Evolutionary conservation across 371 early-diverging fungal genomes (phyloP), one percentile per base, ranked within the genome.

Genomic region (Phascolomyces articulosus): DNA sequence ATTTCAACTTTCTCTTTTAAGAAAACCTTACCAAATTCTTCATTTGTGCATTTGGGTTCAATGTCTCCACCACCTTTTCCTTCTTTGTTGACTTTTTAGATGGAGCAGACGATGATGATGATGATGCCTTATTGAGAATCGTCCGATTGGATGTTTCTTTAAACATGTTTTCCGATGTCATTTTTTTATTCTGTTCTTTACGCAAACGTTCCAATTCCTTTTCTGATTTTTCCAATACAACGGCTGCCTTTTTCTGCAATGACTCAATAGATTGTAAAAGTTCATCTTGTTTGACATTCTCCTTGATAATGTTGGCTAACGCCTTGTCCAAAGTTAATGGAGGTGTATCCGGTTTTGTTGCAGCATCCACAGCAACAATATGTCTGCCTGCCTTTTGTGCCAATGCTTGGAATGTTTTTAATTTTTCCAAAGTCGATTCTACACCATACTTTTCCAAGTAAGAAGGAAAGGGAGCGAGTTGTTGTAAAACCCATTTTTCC

Each of bases 111-210:
- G 68, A 51, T 20, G 73, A 63, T n/a, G 72, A 58, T 26, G 73
- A 68, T 9, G 70, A 63, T 27, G 75, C 63, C 59, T 86, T 86
- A 57, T 79, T 87, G 29, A 87, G 72, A 48, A 84, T 79, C 18
- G 93, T 93, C 60, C 89, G 89, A 68, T 85, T 85, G 62, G 91
- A 90, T 9, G 92, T 93, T 31, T 86, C 89, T 20, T 87, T 84
- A 24, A 84, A 82, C 63, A 96, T 85, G 34, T 93, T 90, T 65
- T 96, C 96, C 4, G 86, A 84, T 2, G 93, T 91, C 34, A 95
- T 55, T 64, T 93, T 93, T 69, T 84, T 86, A 51, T 74, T 77
- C 54, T 86, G 87, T 55, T 93, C 91, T 53, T 71, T 82, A 58
- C 87, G 77, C 51, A 90, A 75, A 54, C 85, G 82, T 2, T 75